Percentiles rank a stretch among this genome's conserved stretches.
Evolutionary conservation across 805 yeast species (phyloP).

Genomic region (Candida pseudoglaebosa): DNA sequence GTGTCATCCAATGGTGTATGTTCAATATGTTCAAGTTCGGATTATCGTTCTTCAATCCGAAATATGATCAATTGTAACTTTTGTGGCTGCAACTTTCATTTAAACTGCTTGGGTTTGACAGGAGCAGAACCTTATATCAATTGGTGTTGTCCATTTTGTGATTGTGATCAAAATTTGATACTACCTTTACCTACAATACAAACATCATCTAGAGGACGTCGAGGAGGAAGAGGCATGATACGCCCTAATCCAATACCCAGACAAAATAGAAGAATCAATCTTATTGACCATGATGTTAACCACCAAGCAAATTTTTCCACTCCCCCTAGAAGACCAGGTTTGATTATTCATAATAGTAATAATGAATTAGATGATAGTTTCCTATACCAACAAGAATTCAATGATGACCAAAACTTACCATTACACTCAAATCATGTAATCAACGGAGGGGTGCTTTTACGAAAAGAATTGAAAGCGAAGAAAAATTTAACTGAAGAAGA

Average conservation of each 20-base stretch:
- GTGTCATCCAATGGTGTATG: slow-evolving; percentile 21
- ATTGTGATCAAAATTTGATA: slow-evolving; percentile 32
- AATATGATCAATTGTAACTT: slow-evolving; percentile 23
- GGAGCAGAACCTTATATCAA: slow-evolving; percentile 9
- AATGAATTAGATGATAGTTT: slow-evolving; percentile 30
- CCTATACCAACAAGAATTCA: slow-evolving; percentile 15
- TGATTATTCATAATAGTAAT: slow-evolving; percentile 26
- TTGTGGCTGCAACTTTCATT: slow-evolving; percentile 41
- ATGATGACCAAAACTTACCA: slow-evolving; percentile 4
- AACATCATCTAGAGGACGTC: too few species aligned
- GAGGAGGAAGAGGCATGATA: neutral
- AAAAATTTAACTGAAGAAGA: slow-evolving; percentile 32
- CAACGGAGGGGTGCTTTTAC: slow-evolving; percentile 37
- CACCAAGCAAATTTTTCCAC: neutral
- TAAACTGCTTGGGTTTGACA: slow-evolving; percentile 33
- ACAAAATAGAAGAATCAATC: neutral
- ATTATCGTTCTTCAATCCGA: slow-evolving; percentile 18
- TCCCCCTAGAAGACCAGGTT: slow-evolving; percentile 9
- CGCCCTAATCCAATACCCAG: neutral
- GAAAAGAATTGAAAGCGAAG: slow-evolving; percentile 29
- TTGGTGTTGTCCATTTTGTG: slow-evolving; percentile 55
- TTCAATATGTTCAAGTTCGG: slow-evolving; percentile 33
- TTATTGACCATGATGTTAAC: neutral
- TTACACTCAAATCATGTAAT: slow-evolving; percentile 11
- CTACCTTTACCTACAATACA: too few species aligned